A percentile compares a stretch with the other conserved stretches of the same genome.
Conservation (phyloP, 148 eudicot species). For the Silene conica region DNA sequence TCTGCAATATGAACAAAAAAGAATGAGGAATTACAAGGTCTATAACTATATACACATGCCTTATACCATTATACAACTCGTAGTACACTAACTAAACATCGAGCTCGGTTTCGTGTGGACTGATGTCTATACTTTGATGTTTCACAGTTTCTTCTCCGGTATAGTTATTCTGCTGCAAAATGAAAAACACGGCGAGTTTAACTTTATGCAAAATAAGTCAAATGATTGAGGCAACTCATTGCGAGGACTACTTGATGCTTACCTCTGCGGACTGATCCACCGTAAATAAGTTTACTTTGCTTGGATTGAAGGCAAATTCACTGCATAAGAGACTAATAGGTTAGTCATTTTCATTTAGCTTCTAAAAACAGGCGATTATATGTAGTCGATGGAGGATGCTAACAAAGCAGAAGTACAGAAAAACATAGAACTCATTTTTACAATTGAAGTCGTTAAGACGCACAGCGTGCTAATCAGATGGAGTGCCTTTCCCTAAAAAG, state of each 20-base stretch:
- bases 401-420: too few species aligned
- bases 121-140: conserved; percentile 24
- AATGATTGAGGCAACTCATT: not conserved
- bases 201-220: not conserved
- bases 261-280: conserved; percentile 55
- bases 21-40: conserved; percentile 17
- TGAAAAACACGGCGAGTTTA: not conserved
- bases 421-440: too few species aligned
- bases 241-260: conserved; percentile 21
- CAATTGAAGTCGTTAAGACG: not conserved
- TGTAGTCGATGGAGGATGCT: not conserved
- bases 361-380: not conserved
- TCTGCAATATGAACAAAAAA: conserved; percentile 24
- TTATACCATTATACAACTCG: not conserved
- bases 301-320: conserved; percentile 52
- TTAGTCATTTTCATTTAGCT: not conserved
- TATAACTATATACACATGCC: conserved; percentile 19
- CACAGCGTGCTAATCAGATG: not conserved
- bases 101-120: conserved; percentile 14
- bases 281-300: conserved; percentile 67
- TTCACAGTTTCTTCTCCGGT: conserved; percentile 24
- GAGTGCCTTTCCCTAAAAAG: not conserved
- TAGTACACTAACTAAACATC: conserved; percentile 16
- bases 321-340: conserved; percentile 35
- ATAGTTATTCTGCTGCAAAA: conserved; percentile 29